Evolutionary conservation across 2,329 filamentous ascomycete species (phyloP).

Genomic region (Pseudogymnoascus sp.): DNA sequence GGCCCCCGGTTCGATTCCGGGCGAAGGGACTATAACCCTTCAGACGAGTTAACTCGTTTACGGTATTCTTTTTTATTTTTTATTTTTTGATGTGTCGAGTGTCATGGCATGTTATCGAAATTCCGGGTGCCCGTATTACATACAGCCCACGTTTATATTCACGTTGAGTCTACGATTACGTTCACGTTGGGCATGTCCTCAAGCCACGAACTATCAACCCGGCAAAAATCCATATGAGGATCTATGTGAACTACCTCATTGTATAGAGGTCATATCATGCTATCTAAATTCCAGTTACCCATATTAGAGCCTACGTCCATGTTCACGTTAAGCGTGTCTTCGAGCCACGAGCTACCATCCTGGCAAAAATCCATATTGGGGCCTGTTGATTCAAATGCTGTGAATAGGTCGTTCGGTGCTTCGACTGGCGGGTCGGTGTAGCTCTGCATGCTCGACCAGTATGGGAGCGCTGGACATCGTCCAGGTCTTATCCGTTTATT

Average conservation of each 20-base stretch:
- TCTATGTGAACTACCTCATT: not conserved
- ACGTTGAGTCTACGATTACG: too few species aligned
- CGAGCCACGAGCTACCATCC: not conserved
- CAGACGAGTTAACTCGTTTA: constrained; percentile 5
- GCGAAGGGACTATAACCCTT: constrained; percentile 9
- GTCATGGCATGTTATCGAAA: too few species aligned
- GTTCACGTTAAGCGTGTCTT: not conserved
- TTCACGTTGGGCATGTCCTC: too few species aligned
- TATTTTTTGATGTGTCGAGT: not conserved
- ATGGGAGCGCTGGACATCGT: not conserved
- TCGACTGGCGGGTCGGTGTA: not conserved
- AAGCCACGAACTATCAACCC: too few species aligned
- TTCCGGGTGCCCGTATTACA: too few species aligned
- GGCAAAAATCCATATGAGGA: too few species aligned
- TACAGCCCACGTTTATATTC: too few species aligned
- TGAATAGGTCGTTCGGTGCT: not conserved
- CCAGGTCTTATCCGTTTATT: not conserved
- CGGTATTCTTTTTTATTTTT: not conserved
- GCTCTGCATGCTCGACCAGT: not conserved
- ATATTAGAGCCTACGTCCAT: not conserved
- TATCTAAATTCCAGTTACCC: not conserved
- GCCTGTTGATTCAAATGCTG: not conserved
- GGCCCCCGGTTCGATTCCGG: constrained; percentile 10
- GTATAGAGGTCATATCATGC: not conserved
- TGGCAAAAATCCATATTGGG: not conserved